Base-by-base conservation (phyloP, 2,329 filamentous ascomycete species). In the Ascochyta rabiei region DNA sequence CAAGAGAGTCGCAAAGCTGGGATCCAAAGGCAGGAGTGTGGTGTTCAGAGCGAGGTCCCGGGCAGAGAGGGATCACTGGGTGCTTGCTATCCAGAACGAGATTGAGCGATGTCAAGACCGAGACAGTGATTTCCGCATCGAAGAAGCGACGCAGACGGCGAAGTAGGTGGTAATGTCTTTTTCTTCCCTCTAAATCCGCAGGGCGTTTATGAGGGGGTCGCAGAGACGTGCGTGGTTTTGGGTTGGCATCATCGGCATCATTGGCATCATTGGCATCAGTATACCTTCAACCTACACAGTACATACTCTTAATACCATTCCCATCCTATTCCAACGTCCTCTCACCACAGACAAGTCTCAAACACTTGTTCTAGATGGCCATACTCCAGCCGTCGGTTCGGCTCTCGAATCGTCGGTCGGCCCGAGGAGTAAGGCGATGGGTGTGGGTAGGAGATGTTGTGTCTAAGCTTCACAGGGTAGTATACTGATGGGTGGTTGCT, bases 51-150 rank as follows among this genome's bases (percentile, higher is more conserved):
- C 86, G 31, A 79, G 86, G 48, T 87, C 83, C 69, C 77, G 86
- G 9, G 81, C 86, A 1, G 86, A 89, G 71, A 80, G 86, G 56
- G 86, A 89, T 72, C 82, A 85, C 62, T 89, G 86, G 86, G 86
- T 89, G 21, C 72, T 88, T 68, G 85, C 81, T 31, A 84, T 89
- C 53, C 82, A 82, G 48, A 84, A 84, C 57, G 86, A 89, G 75
- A 89, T 89, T 69, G 86, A 89, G 74, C 75, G 84, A 44, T 67
- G 86, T 54, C 68, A 73, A 48, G 79, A 80, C 41, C 72, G 78
- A 50, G 75, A 71, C 13, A 80, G 82, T 57, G 83, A 86, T 51
- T 73, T 75, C 40, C 66, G 73, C 49, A 67, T 75, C n/a, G 62
- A 70, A 38, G 65, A 70, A 55, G 41, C 60, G 47, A 50, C 30